phyloP scores from a whole-genome alignment of 2,329 filamentous ascomycete genomes.

The Aspergillus sp. region DNA sequence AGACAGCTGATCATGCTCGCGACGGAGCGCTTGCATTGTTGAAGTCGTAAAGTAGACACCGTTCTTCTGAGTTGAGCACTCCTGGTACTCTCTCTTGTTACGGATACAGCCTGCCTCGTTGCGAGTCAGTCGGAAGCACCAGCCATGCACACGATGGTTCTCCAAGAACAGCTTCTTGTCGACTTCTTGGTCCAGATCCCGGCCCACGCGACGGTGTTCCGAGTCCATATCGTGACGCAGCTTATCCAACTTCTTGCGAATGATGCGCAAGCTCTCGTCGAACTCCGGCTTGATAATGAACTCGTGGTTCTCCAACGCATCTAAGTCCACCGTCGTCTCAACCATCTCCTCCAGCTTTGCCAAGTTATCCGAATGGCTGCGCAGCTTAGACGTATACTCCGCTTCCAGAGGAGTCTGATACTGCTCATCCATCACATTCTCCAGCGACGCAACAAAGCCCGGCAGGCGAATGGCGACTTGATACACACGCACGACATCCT shows the following conservation, averaged over 20 bases:
- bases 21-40: constrained; percentile 73
- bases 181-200: constrained; percentile 84
- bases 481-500: constrained; percentile 94
- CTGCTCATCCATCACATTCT: constrained; percentile 91
- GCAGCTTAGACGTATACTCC: constrained; percentile 82
- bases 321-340: constrained; percentile 93
- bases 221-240: constrained; percentile 77
- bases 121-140: constrained; percentile 91
- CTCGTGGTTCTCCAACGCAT: constrained; percentile 93
- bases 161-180: constrained; percentile 99
- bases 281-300: constrained; percentile 99
- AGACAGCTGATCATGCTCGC: constrained; percentile 91
- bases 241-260: constrained; percentile 86
- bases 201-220: constrained; percentile 74
- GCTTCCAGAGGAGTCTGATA: constrained; percentile 85
- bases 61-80: constrained; percentile 98
- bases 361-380: constrained; percentile 73
- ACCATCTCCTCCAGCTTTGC: constrained; percentile 95
- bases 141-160: constrained; percentile 92
- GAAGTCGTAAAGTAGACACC: constrained; percentile 97
- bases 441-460: constrained; percentile 83
- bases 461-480: constrained; percentile 91
- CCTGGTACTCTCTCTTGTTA: constrained; percentile 85
- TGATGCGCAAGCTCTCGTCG: constrained; percentile 82
- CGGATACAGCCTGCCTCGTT: constrained; percentile 90